Base-by-base conservation (phyloP, 192 early-diverging fungal genomes). In the Podila clonocystis region DNA sequence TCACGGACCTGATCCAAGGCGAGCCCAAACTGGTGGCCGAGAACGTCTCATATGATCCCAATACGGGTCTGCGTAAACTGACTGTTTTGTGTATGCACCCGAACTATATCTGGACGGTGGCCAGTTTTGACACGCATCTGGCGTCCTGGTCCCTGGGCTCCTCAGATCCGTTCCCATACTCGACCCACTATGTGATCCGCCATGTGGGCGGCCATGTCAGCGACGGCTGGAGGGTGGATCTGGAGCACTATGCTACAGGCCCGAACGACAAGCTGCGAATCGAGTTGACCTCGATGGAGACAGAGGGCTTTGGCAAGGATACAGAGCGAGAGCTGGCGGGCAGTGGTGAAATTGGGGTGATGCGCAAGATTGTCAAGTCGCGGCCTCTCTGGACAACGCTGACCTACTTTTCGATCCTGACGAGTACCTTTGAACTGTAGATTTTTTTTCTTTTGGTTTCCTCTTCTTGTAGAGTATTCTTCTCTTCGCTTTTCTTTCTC, bases 41-140 rank as follows among this genome's bases (percentile, higher is more conserved):
- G 68, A 82, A 86, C 34, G 82, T 83, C 62, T 72, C 62, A 5
- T 88, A 91, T 67, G 86, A 90, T 63, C 67, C 85, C 22, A 45
- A 61, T 38, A 86, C 87, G 24, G 85, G 87, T 12, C 65, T 82
- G 6, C 83, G 87, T 7, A 82, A 79, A 11, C 73, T 93, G 63
- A 71, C 85, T 11, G 58, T 91, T 20, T n/a, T 83, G 6, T 86
- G 84, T 38, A 60, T 82, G 13, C 75, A 85, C 20, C 84, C 85
- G 2, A 61, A 84, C 41, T 89, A 89, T 63, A 86, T 88, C 33
- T 93, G 91, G 90, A 91, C 89, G 0, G 89, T 92, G 9, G 75
- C 92, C 22, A 75, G 85, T 17, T 94, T 94, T 78, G 79, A 88
- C 57, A 91, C 88, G 0, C 82, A 87, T 48, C 74, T 94, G 24